Base-by-base conservation (phyloP, 2,329 filamentous ascomycete genomes). In the Calonectria pteridis region DNA sequence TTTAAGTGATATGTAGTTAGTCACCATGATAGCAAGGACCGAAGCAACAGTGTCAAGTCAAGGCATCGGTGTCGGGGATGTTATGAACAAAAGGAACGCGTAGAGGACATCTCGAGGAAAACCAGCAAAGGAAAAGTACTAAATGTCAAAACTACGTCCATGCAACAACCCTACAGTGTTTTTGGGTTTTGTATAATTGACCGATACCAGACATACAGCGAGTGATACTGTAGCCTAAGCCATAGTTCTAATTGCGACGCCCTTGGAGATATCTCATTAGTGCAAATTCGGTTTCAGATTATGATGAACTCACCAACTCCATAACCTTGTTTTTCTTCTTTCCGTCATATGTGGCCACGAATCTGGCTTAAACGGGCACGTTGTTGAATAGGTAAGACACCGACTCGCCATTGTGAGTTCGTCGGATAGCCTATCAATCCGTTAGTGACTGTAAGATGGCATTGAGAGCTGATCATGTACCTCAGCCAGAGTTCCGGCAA, bases 401-500 rank as follows among this genome's bases (percentile, higher is more conserved):
- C 73, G 87, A 88, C 80, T 89, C 88, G 78, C 87, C 93, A 81
- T 94, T 94, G 84, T 93, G 93, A 26, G 93, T 94, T 80, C 92
- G 86, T 69, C 92, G 88, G 78, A 93, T 93, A 16, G 92, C 92
- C 85, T 93, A 31, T 46, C 11, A 13, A 49, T 37, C n/a, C 26
- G 26, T 62, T 23, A 62, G 55, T 14, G 37, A 5, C 69, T 78
- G 31, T 80, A 69, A 55, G 53, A 63, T 53, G 40, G 62, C 46
- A 51, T 14, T 23, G 43, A 3, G n/a, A 20, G 11, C 5, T 10
- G 33, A 18, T 29, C 26, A 43, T 14, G 31, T 23, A 31, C 86
- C 84, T 90, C 93, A n/a, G 92, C 93, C 72, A 94, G 87, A 43
- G 95, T 98, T 51, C 94, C 94, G 80, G 94, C 95, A 79, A 98